Evolutionary conservation across 495 filamentous ascomycete species (phyloP).

Genomic region (Daldinia grandis): DNA sequence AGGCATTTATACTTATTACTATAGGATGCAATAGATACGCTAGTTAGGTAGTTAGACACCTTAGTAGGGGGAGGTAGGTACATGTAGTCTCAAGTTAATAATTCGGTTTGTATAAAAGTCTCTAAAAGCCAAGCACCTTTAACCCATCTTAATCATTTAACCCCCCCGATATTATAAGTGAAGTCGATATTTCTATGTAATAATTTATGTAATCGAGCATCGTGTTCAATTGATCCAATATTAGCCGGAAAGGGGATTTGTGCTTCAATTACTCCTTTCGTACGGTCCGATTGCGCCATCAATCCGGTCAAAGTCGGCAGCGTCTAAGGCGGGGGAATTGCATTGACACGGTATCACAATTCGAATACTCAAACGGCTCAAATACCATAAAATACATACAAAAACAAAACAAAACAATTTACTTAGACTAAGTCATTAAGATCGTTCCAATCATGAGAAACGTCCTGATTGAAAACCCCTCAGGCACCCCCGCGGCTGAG

Average conservation of each 20-base stretch:
- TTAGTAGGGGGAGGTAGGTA: no score
- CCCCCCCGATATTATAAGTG: not conserved
- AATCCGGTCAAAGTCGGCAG: constrained; percentile 26
- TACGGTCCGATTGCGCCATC: constrained; percentile 37
- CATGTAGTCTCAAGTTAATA: no score
- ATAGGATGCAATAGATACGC: no score
- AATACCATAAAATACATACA: not conserved
- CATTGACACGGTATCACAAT: not conserved
- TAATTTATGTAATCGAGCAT: not conserved
- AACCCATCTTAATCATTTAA: not conserved
- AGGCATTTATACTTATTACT: no score
- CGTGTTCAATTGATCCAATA: not conserved
- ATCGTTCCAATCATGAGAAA: constrained; percentile 25
- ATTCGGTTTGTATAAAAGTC: no score
- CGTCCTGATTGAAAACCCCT: constrained; percentile 30
- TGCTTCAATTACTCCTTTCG: not conserved
- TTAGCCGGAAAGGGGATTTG: not conserved
- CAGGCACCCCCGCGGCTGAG: constrained; percentile 8
- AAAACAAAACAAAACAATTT: not conserved
- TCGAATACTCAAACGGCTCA: not conserved
- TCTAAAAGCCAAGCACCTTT: not conserved
- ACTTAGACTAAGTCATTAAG: constrained; percentile 2
- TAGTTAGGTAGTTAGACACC: no score
- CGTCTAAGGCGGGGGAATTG: constrained; percentile 19
- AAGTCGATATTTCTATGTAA: not conserved